These are phyloP conservation scores for Trifolium dubium DNA, from an alignment of 306 rosid genomes.

Conservation along the genomic window DNA sequence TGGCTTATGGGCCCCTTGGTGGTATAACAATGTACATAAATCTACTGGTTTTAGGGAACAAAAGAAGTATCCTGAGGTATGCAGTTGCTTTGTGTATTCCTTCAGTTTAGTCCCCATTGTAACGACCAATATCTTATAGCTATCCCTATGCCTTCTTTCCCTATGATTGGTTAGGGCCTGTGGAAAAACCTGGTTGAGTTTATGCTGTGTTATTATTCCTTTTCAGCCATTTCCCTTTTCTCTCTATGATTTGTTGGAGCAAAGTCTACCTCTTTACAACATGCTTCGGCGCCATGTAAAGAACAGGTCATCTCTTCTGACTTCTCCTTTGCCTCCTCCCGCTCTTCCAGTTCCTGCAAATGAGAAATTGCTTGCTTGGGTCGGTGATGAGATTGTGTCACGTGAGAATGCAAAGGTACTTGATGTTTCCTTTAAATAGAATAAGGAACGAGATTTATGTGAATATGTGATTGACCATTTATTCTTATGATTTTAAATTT, in stretches of 20 bases:
- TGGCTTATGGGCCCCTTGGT: conserved; percentile 91
- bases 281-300: conserved; percentile 65
- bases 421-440: conserved; percentile 16
- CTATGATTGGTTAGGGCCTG: not conserved
- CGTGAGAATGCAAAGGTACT: conserved; percentile 80
- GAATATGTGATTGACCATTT: conserved; percentile 20
- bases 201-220: conserved; percentile 26
- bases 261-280: conserved; percentile 77
- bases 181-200: conserved; percentile 11
- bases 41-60: conserved; percentile 62
- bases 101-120: conserved; percentile 33
- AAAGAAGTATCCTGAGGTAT: conserved; percentile 67
- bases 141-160: not conserved
- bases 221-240: conserved; percentile 75
- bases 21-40: conserved; percentile 67
- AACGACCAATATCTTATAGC: not conserved
- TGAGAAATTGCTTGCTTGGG: conserved; percentile 84
- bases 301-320: conserved; percentile 54
- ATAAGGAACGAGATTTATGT: conserved; percentile 29
- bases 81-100: conserved; percentile 27
- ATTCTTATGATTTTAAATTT: conserved; percentile 39
- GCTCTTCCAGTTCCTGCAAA: conserved; percentile 85
- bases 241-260: conserved; percentile 68
- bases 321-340: conserved; percentile 68
- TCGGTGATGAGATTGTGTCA: conserved; percentile 80